Evolutionary conservation across 23 red algal genomes (phyloP).

Genomic region (Agarophyton chilense): DNA sequence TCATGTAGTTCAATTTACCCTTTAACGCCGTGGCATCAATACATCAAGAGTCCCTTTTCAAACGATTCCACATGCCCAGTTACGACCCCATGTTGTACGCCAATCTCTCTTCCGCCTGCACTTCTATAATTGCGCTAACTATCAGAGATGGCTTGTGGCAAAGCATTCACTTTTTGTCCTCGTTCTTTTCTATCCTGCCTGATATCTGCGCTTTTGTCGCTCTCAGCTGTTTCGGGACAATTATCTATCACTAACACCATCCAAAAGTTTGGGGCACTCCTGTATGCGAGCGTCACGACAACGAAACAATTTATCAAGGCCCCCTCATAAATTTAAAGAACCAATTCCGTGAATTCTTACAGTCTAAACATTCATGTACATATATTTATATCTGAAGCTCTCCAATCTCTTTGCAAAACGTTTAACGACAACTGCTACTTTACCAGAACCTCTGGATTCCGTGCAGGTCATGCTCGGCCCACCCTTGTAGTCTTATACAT

Average conservation of each 20-base stretch:
- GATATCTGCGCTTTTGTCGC: slow-evolving; percentile 54
- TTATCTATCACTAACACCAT: slow-evolving; percentile 84
- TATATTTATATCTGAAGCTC: no score
- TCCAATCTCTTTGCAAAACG: no score
- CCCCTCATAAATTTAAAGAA: no score
- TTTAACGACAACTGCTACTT: no score
- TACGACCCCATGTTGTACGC: slow-evolving; percentile 90
- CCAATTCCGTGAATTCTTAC: no score
- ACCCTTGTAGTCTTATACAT: no score
- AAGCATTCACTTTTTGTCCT: slow-evolving; percentile 27
- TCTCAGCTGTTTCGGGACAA: slow-evolving; percentile 78
- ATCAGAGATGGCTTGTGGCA: slow-evolving; percentile 3
- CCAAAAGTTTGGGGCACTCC: slow-evolving; percentile 76
- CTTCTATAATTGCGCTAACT: slow-evolving; percentile 43
- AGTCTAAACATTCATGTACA: no score
- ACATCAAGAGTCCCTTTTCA: slow-evolving; percentile 78
- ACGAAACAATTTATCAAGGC: slow-evolving; percentile 76
- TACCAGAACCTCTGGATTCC: no score
- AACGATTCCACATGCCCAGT: slow-evolving; percentile 36
- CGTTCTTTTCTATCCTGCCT: slow-evolving; percentile 12
- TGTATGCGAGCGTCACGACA: slow-evolving; percentile 86
- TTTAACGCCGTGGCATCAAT: slow-evolving; percentile 78
- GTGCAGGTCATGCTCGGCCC: no score
- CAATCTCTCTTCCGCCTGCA: slow-evolving; percentile 59
- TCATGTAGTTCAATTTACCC: slow-evolving; percentile 66